phyloP scores from a whole-genome alignment of 352 stramenopile genomes.

The Pelagophyceae sp. region DNA sequence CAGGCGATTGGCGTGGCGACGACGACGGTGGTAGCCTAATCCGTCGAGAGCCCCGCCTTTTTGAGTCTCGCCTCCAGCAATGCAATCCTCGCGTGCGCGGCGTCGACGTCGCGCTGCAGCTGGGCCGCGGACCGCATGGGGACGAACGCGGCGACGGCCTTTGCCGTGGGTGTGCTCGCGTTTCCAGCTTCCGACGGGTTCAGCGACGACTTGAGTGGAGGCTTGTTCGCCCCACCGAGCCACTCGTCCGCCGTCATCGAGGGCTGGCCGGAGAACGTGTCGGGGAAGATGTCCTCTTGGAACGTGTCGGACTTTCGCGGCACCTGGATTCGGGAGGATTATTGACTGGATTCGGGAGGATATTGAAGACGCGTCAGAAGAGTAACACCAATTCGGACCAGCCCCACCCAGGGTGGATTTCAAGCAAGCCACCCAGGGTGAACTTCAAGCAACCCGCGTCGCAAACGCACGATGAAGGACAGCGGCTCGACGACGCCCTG shows the following conservation, averaged over 20 bases:
- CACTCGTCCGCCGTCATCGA: conserved; percentile 91
- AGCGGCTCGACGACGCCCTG: conserved; percentile 16
- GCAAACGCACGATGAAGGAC: conserved; percentile 20
- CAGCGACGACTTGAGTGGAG: conserved; percentile 78
- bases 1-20: no score
- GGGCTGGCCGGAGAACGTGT: conserved; percentile 81
- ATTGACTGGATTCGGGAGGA: no score
- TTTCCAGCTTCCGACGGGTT: conserved; percentile 69
- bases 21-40: no score
- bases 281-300: conserved; percentile 98
- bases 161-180: background rate
- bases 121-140: background rate
- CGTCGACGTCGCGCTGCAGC: conserved; percentile 39
- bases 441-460: no score
- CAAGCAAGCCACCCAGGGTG: no score
- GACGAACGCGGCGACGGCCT: background rate
- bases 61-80: conserved; percentile 52
- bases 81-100: conserved; percentile 46
- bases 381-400: no score
- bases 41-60: conserved; percentile 42
- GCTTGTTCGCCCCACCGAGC: conserved; percentile 82
- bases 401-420: no score
- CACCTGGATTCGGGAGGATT: no score
- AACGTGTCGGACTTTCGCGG: conserved; percentile 97
- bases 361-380: no score